Percentiles rank a stretch among this genome's conserved stretches.
phyloP scores from a whole-genome alignment of 2,329 filamentous ascomycete species.

The Ophiocordyceps robertsii region DNA sequence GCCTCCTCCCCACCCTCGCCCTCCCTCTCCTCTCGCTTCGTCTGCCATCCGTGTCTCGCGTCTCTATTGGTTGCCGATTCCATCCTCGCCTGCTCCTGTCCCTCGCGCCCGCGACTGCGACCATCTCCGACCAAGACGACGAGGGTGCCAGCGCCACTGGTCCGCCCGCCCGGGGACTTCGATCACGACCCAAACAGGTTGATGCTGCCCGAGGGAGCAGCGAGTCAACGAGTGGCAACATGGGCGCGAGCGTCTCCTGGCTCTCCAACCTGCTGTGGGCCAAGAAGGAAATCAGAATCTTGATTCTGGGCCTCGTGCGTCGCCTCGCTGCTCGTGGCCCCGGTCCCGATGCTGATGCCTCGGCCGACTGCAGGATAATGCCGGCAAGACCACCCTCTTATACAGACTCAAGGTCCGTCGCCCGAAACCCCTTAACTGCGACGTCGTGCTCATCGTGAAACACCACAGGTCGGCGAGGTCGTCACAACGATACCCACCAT shows the following conservation, averaged over 20 bases:
- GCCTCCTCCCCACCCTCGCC: too few relatives aligned
- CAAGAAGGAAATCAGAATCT: conserved; percentile 95
- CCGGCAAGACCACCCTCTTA: conserved; percentile 91
- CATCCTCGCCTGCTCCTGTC: too few relatives aligned
- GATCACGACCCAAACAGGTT: background rate
- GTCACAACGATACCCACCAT: conserved; percentile 99
- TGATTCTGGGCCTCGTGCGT: conserved; percentile 83
- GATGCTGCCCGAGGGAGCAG: background rate
- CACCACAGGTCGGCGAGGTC: conserved; percentile 80
- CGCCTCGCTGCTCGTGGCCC: background rate
- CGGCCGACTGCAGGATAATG: conserved; percentile 60
- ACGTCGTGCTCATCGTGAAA: background rate
- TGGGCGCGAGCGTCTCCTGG: conserved; percentile 55
- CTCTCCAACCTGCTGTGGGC: conserved; percentile 65
- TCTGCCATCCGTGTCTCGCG: too few relatives aligned
- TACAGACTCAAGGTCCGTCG: conserved; percentile 76
- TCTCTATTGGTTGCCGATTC: too few relatives aligned
- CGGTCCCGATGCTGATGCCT: conserved; percentile 5
- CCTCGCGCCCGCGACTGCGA: too few relatives aligned
- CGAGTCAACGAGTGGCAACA: conserved; percentile 22
- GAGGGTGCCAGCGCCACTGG: too few relatives aligned
- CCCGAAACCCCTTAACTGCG: conserved; percentile 2
- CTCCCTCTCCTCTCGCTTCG: too few relatives aligned
- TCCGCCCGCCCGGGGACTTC: too few relatives aligned
- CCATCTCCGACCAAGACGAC: too few relatives aligned